These are phyloP conservation scores for Venturia pyrina DNA, from an alignment of 2,329 filamentous ascomycete genomes.

Conservation along the genomic window DNA sequence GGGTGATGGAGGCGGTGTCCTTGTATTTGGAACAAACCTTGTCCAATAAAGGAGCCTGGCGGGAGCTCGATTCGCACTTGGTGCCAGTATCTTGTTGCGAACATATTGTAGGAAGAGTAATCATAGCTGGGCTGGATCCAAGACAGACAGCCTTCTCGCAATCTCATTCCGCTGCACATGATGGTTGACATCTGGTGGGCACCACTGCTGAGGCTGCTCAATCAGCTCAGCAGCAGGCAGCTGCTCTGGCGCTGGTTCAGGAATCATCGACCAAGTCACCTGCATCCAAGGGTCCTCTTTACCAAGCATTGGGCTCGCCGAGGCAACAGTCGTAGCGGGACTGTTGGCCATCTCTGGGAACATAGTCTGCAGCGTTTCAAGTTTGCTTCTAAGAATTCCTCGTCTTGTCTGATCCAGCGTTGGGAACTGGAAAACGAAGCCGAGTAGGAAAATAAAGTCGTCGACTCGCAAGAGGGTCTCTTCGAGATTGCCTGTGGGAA, in stretches of 20 bases:
- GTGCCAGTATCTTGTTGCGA: not conserved
- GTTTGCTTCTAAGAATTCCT: slow-evolving; percentile 34
- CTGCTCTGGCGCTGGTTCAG: slow-evolving; percentile 12
- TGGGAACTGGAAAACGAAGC: slow-evolving; percentile 41
- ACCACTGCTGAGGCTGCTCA: not conserved
- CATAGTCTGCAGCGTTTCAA: slow-evolving; percentile 27
- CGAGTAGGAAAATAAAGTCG: slow-evolving; percentile 44
- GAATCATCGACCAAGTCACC: slow-evolving; percentile 25
- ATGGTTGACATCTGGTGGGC: slow-evolving; percentile 13
- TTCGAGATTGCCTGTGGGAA: slow-evolving; percentile 33
- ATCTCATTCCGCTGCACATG: slow-evolving; percentile 26
- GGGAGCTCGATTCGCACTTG: too few species aligned
- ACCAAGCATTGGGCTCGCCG: slow-evolving; percentile 4
- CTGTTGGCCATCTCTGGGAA: slow-evolving; percentile 22
- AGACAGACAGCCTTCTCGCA: slow-evolving; percentile 22
- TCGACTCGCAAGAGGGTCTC: slow-evolving; percentile 40
- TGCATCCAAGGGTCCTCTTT: slow-evolving; percentile 24
- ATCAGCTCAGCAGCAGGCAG: not conserved
- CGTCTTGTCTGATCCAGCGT: slow-evolving; percentile 35
- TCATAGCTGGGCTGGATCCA: slow-evolving; percentile 9
- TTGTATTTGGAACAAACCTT: too few species aligned
- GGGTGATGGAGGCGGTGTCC: too few species aligned
- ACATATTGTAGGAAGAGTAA: not conserved
- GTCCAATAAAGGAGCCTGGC: too few species aligned
- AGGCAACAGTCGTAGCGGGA: slow-evolving; percentile 3